These are phyloP conservation scores for Passiflora organensis DNA, from an alignment of 345 rosid genomes.

Conservation along the genomic window DNA sequence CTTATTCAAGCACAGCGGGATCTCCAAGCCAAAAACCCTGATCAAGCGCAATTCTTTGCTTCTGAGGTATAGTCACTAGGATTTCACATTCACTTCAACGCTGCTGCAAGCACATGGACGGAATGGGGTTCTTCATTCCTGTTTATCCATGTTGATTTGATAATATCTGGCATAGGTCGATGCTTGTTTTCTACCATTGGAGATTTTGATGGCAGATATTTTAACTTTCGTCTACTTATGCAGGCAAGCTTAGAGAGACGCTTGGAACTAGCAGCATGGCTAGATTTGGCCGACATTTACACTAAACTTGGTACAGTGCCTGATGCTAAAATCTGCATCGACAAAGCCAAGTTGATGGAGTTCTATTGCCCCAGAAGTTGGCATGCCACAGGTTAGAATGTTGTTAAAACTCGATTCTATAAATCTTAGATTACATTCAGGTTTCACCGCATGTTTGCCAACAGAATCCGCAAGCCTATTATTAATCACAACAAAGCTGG, in stretches of 20 bases:
- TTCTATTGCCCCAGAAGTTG: slow-evolving; percentile 68
- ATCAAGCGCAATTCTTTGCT: slow-evolving; percentile 17
- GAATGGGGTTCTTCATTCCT: too few species aligned
- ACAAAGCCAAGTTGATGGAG: slow-evolving; percentile 61
- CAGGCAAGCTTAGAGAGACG: slow-evolving; percentile 46
- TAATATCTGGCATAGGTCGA: neutral
- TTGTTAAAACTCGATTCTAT: too few species aligned
- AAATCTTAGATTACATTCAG: neutral
- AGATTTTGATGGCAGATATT: too few species aligned
- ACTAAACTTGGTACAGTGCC: slow-evolving; percentile 55
- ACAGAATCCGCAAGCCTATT: neutral
- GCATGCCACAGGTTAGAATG: slow-evolving; percentile 59
- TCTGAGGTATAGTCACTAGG: slow-evolving; percentile 36
- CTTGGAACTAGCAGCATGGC: slow-evolving; percentile 73
- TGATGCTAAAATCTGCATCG: slow-evolving; percentile 68
- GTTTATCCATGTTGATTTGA: neutral
- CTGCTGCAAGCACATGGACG: neutral
- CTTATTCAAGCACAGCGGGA: slow-evolving; percentile 69
- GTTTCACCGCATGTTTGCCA: neutral
- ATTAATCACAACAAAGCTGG: too few species aligned
- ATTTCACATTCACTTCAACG: neutral
- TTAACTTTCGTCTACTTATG: slow-evolving; percentile 2
- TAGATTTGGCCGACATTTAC: slow-evolving; percentile 69
- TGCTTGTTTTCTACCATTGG: too few species aligned
- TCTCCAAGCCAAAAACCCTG: slow-evolving; percentile 31